Evolutionary conservation across 2,329 filamentous ascomycete species (phyloP), one percentile per base, ranked within the genome.

Genomic region (Fusarium irregulare): DNA sequence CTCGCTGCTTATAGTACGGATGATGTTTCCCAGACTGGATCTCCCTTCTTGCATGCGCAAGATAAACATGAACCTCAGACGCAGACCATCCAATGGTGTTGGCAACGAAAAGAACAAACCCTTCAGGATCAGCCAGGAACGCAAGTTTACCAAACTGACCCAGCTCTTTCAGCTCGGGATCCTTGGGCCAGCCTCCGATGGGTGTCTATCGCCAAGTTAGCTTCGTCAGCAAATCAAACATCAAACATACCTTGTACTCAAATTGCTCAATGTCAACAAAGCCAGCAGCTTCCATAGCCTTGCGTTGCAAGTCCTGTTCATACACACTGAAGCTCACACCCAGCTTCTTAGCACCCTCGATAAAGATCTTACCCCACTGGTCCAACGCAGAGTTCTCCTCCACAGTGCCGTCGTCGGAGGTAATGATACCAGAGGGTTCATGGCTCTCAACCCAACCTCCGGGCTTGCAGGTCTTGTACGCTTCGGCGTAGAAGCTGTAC

Each of bases 281-380:
- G 16, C 60, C 60, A 28, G 60, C 60, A 18, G 60, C 47, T 3
- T 63, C 60, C 60, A 63, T 63, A 2, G 60, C 60, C 3, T 63
- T 63, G 0, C 47, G 27, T 13, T 63, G 60, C 0, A 63, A 18
- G 9, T 63, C 60, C 6, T 63, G 21, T 25, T 63, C 60, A 4
- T 63, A 63, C 4, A 63, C 1, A 0, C 7, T 34, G 6, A 63
- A 63, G 30, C 32, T 63, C 4, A 20, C 10, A 0, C 60, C 60
- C 1, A 63, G 12, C 41, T 63, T 63, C 27, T 63, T 63, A 8
- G 47, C 60, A 5, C 60, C 60, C 12, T 63, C 60, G 2, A 63
- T 63, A 2, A 63, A 63, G 2, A 63, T n/a, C 21, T 63, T 63
- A 4, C 60, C 60, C 60, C 60, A 63, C 27, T 63, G 60, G 4